Conservation (phyloP, 2,329 filamentous ascomycete species). For the Bipolaris gigantea region DNA sequence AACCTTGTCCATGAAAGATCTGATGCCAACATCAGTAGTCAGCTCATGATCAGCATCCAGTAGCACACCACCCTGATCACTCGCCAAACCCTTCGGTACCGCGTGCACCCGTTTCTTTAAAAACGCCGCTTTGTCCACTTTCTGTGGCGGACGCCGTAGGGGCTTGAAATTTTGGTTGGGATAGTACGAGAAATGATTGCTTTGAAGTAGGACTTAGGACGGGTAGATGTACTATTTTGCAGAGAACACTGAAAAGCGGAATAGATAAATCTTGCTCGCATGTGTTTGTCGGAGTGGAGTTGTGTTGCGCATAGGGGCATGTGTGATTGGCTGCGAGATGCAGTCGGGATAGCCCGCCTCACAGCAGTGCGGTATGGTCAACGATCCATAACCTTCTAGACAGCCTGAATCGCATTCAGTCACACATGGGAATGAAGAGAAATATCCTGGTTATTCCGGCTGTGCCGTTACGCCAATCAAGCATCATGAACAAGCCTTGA, state of each 20-base stretch:
- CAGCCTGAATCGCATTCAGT: not conserved
- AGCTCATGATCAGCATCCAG: not conserved
- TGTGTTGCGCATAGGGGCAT: not conserved
- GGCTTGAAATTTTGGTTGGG: not conserved
- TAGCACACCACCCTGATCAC: not conserved
- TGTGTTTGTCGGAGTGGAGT: not conserved
- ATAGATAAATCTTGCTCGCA: not conserved
- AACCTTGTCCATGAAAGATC: not conserved
- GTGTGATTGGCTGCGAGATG: not conserved
- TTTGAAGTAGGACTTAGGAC: not conserved
- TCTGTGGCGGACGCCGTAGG: conserved; percentile 12
- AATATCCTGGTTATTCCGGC: no score
- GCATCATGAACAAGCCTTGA: no score
- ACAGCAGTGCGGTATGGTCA: not conserved
- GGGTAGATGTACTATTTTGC: not conserved
- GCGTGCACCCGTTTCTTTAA: not conserved
- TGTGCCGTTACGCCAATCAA: no score
- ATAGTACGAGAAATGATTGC: not conserved
- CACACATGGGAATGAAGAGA: not conserved
- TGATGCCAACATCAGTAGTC: not conserved
- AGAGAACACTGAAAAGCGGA: not conserved
- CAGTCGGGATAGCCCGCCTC: not conserved
- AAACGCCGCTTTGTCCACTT: conserved; percentile 15
- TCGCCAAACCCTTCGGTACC: not conserved
- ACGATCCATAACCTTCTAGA: not conserved